Percentiles rank a stretch among this genome's conserved stretches.
Evolutionary conservation across 1,139 yeast species (phyloP).

Genomic region (Hanseniaspora uvarum): DNA sequence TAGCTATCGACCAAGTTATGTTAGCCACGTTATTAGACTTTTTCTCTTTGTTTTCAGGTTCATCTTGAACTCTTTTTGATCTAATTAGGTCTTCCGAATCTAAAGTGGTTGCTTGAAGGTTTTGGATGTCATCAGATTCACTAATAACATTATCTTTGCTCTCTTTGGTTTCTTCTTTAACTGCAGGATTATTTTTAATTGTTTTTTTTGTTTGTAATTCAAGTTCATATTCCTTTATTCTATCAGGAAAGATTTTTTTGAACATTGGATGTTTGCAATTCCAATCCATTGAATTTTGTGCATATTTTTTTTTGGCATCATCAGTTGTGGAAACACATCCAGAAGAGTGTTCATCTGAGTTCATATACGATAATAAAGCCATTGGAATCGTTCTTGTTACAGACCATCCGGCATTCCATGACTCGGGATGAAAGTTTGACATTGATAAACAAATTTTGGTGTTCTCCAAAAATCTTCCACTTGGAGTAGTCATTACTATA

Average conservation of each 20-base stretch:
- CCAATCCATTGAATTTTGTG: conserved; percentile 52
- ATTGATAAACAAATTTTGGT: conserved; percentile 75
- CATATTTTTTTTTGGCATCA: conserved; percentile 37
- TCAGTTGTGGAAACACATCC: conserved; percentile 50
- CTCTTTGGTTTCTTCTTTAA: background rate
- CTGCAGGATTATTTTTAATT: conserved; percentile 13
- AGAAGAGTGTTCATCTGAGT: conserved; percentile 47
- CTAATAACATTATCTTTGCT: conserved; percentile 19
- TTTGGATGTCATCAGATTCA: conserved; percentile 18
- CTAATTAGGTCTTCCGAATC: conserved; percentile 45
- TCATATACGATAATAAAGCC: conserved; percentile 81
- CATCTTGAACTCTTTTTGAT: conserved; percentile 25
- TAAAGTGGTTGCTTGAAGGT: conserved; percentile 23
- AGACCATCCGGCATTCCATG: conserved; percentile 95
- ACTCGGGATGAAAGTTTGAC: conserved; percentile 87
- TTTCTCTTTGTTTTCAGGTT: conserved; percentile 14
- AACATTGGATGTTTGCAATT: conserved; percentile 49
- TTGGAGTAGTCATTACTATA: conserved; percentile 81
- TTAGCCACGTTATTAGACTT: background rate
- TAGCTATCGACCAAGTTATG: background rate
- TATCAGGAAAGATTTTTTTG: conserved; percentile 55
- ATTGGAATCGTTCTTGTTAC: conserved; percentile 67
- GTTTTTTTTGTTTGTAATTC: conserved; percentile 19
- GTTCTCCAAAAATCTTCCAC: conserved; percentile 66
- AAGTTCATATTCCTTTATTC: conserved; percentile 33